Conservation (phyloP, 1,284 basidiomycete genomes). For the Tilletia caries region DNA sequence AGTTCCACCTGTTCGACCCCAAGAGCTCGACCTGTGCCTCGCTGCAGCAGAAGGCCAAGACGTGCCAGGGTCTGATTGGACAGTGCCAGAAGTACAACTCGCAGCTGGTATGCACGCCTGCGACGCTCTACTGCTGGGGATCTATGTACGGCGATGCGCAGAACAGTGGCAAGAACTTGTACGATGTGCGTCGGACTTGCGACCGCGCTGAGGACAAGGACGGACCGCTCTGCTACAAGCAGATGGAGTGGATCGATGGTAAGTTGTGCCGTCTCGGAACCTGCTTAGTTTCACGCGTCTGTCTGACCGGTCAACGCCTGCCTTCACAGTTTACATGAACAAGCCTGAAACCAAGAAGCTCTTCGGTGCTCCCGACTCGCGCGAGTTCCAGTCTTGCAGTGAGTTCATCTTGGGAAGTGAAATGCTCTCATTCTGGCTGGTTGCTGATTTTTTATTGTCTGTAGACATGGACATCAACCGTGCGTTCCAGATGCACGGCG, state of each 20-base stretch:
- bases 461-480: conserved; percentile 62
- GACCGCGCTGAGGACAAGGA: conserved; percentile 63
- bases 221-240: conserved; percentile 58
- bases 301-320: no score
- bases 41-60: conserved; percentile 66
- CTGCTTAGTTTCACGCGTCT: no score
- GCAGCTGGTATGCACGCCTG: conserved; percentile 60
- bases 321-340: conserved; percentile 39
- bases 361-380: conserved; percentile 66
- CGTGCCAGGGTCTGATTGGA: conserved; percentile 64
- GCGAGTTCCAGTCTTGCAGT: conserved; percentile 64
- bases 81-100: conserved; percentile 49
- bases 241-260: conserved; percentile 72
- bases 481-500: conserved; percentile 69
- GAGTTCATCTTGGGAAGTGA: conserved; percentile 48
- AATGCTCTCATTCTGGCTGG: no score
- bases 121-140: conserved; percentile 57
- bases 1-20: conserved; percentile 68
- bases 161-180: conserved; percentile 60
- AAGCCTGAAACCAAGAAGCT: conserved; percentile 65
- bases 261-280: conserved; percentile 68
- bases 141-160: conserved; percentile 59
- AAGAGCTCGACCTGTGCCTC: conserved; percentile 66
- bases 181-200: conserved; percentile 78
- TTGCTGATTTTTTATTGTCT: no score